Percentiles rank a stretch among this genome's conserved stretches.
These are phyloP conservation scores for Hymenoscyphus albidus DNA, from an alignment of 2,329 filamentous ascomycete species.

Conservation along the genomic window DNA sequence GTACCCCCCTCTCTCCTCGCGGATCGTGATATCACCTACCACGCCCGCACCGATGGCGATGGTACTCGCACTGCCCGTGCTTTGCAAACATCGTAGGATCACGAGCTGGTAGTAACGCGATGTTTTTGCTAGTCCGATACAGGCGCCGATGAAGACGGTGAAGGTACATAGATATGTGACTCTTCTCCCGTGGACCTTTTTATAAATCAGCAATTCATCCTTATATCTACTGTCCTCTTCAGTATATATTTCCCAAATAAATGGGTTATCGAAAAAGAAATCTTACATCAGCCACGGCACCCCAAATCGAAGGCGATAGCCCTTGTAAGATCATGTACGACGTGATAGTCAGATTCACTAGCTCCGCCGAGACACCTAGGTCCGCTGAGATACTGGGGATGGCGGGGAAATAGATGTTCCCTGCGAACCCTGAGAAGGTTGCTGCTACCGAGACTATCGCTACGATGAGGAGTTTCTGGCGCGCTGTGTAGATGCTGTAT, in stretches of 20 bases:
- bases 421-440: slow-evolving; percentile 26
- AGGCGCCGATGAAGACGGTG: slow-evolving; percentile 50
- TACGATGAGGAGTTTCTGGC: slow-evolving; percentile 26
- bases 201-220: not conserved
- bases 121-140: slow-evolving; percentile 50
- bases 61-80: slow-evolving; percentile 55
- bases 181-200: slow-evolving; percentile 44
- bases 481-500: slow-evolving; percentile 25
- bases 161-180: slow-evolving; percentile 53
- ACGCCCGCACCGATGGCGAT: slow-evolving; percentile 57
- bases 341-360: slow-evolving; percentile 32
- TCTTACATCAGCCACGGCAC: slow-evolving; percentile 37
- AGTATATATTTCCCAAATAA: too few relatives aligned
- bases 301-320: slow-evolving; percentile 51
- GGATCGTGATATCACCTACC: slow-evolving; percentile 60
- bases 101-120: slow-evolving; percentile 48
- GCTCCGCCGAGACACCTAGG: slow-evolving; percentile 23
- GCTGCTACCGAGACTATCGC: slow-evolving; percentile 23
- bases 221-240: too few relatives aligned
- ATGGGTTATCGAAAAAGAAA: too few relatives aligned
- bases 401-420: slow-evolving; percentile 31
- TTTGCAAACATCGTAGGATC: slow-evolving; percentile 53
- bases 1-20: slow-evolving; percentile 59
- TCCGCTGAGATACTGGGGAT: slow-evolving; percentile 25
- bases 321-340: slow-evolving; percentile 50